phyloP scores from a whole-genome alignment of 495 filamentous ascomycete species.

The Aspergillus indologenus region DNA sequence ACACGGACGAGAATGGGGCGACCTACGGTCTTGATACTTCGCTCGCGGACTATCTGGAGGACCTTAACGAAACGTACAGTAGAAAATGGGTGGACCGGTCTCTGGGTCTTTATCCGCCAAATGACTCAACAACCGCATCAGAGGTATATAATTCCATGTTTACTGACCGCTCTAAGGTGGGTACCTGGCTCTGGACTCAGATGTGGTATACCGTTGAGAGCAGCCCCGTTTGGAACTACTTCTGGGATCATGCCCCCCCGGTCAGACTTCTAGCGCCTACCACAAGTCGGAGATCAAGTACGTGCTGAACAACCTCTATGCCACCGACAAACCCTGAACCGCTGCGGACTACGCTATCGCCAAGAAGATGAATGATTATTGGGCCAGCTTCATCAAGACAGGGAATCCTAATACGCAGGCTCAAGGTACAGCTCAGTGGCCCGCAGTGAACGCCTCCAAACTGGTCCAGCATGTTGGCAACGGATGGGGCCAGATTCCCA shows the following conservation, averaged over 20 bases:
- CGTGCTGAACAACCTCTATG: conserved; percentile 20
- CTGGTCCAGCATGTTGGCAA: not conserved
- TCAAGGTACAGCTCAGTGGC: conserved; percentile 2
- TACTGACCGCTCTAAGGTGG: conserved; percentile 12
- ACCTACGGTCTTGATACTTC: conserved; percentile 8
- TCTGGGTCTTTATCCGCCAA: conserved; percentile 8
- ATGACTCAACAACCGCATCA: not conserved
- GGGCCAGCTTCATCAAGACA: conserved; percentile 23
- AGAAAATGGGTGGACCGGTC: not conserved
- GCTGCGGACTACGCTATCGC: conserved; percentile 18
- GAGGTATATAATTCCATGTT: conserved; percentile 7
- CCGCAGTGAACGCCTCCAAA: not conserved
- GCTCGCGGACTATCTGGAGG: not conserved
- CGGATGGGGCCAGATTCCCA: not conserved
- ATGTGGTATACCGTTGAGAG: not conserved
- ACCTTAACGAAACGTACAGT: conserved; percentile 7
- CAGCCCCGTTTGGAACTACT: conserved; percentile 11
- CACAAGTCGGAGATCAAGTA: conserved; percentile 22
- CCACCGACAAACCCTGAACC: conserved; percentile 13
- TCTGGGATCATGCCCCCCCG: conserved; percentile 17
- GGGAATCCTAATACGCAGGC: conserved; percentile 15
- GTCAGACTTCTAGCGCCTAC: conserved; percentile 16
- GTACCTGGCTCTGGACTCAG: conserved; percentile 11
- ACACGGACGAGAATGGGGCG: conserved; percentile 10
- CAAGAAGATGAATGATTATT: conserved; percentile 16